phyloP scores from a whole-genome alignment of 2,329 filamentous ascomycete genomes.

The Hypoxylon sp. region DNA sequence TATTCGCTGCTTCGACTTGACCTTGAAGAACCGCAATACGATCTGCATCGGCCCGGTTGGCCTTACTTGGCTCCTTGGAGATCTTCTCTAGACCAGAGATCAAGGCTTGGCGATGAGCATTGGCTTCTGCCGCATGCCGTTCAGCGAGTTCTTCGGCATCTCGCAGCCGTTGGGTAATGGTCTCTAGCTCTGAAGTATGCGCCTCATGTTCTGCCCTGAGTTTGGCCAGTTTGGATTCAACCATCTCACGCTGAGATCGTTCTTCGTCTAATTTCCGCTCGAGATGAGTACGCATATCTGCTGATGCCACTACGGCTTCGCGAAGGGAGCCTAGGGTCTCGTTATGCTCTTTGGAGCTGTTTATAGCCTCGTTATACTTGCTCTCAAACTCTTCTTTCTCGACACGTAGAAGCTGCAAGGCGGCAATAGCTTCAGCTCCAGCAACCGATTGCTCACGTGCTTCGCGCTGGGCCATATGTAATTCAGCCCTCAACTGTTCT shows the following conservation, averaged over 20 bases:
- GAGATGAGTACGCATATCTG: slow-evolving; percentile 80
- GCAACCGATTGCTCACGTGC: slow-evolving; percentile 86
- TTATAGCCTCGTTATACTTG: slow-evolving; percentile 76
- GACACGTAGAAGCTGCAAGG: slow-evolving; percentile 82
- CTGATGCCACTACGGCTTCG: slow-evolving; percentile 83
- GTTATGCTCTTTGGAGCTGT: slow-evolving; percentile 78
- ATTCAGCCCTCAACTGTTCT: slow-evolving; percentile 86
- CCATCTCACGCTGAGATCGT: slow-evolving; percentile 78
- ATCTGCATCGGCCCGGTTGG: slow-evolving; percentile 70
- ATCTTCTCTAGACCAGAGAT: slow-evolving; percentile 86
- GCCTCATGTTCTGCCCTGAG: slow-evolving; percentile 88
- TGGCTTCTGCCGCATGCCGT: slow-evolving; percentile 88
- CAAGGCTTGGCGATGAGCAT: slow-evolving; percentile 86
- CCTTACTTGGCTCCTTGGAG: slow-evolving; percentile 65
- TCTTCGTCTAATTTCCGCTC: slow-evolving; percentile 90
- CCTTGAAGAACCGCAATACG: slow-evolving; percentile 81
- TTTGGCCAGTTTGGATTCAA: slow-evolving; percentile 82
- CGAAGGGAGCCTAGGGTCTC: slow-evolving; percentile 81
- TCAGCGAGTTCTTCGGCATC: slow-evolving; percentile 92
- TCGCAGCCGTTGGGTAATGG: slow-evolving; percentile 78
- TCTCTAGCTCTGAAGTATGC: slow-evolving; percentile 82
- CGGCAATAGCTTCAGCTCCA: slow-evolving; percentile 81
- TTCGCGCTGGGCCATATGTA: slow-evolving; percentile 84
- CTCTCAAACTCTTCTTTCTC: slow-evolving; percentile 84
- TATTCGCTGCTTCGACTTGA: slow-evolving; percentile 84